Evolutionary conservation across 1,284 basidiomycete genomes (phyloP).

Genomic region (Ceratobasidium sp.): DNA sequence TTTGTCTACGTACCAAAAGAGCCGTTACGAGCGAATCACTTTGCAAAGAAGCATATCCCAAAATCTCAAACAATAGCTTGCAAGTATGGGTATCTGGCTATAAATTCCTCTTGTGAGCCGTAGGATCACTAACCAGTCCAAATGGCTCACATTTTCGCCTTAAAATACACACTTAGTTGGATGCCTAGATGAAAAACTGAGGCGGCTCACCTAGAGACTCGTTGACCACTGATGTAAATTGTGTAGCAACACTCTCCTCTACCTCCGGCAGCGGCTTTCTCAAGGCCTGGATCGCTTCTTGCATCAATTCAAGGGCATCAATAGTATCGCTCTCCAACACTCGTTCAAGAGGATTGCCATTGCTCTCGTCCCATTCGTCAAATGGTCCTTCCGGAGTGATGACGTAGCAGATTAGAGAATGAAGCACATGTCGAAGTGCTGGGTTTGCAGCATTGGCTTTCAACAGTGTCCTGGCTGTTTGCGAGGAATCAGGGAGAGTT

Average conservation of each 20-base stretch:
- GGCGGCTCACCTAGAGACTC: constrained; percentile 30
- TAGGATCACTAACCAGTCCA: too few relatives aligned
- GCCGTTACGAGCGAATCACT: constrained; percentile 32
- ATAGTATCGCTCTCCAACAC: constrained; percentile 30
- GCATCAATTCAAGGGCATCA: constrained; percentile 36
- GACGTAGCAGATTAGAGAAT: constrained; percentile 41
- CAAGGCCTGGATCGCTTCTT: constrained; percentile 37
- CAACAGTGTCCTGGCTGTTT: constrained; percentile 55
- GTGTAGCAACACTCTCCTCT: constrained; percentile 29
- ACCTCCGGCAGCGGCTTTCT: constrained; percentile 33
- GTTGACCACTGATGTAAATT: constrained; percentile 34
- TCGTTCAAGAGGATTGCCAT: constrained; percentile 29
- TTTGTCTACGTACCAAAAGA: constrained; percentile 20
- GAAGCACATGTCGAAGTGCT: constrained; percentile 31
- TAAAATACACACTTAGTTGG: background rate
- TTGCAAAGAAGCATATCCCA: constrained; percentile 40
- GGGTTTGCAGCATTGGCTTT: constrained; percentile 75
- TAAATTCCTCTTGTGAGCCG: background rate
- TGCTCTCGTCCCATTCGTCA: constrained; percentile 41
- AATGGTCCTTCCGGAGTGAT: constrained; percentile 38
- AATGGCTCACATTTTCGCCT: constrained; percentile 31
- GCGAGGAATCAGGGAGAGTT: constrained; percentile 22
- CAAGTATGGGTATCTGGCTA: constrained; percentile 35
- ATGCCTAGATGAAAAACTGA: background rate
- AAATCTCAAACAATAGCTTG: constrained; percentile 41